Percentiles rank a stretch among this genome's conserved stretches.
These are phyloP conservation scores for Candida chilensis DNA, from an alignment of 805 yeast species.

Conservation along the genomic window DNA sequence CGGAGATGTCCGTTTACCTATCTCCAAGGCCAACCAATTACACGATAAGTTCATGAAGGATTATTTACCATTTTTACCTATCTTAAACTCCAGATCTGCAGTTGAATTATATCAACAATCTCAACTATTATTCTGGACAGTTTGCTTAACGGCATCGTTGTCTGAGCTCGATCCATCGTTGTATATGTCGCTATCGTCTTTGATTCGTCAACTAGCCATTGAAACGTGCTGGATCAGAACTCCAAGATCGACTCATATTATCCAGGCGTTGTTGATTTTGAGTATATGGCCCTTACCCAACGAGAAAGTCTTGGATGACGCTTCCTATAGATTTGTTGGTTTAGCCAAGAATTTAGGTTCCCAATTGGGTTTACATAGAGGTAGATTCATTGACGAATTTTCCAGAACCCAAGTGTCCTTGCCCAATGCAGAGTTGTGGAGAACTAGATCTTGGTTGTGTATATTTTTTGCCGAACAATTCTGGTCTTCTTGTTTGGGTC, in stretches of 20 bases:
- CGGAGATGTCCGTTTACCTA: constrained; percentile 65
- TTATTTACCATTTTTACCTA: constrained; percentile 73
- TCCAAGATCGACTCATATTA: constrained; percentile 88
- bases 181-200: constrained; percentile 64
- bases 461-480: constrained; percentile 83
- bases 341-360: constrained; percentile 77
- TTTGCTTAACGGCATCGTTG: constrained; percentile 75
- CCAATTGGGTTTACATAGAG: constrained; percentile 86
- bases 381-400: constrained; percentile 84
- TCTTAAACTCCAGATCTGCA: constrained; percentile 61
- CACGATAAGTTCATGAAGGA: constrained; percentile 61
- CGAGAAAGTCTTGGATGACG: constrained; percentile 85
- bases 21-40: constrained; percentile 60
- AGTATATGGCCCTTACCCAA: constrained; percentile 92
- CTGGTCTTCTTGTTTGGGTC: constrained; percentile 81
- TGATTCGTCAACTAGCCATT: constrained; percentile 79
- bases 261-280: constrained; percentile 79
- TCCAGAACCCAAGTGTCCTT: constrained; percentile 82
- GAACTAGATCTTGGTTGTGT: constrained; percentile 88
- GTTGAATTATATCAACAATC: constrained; percentile 76
- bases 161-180: constrained; percentile 83
- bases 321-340: constrained; percentile 82
- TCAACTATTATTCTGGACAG: constrained; percentile 84
- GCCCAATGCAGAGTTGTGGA: constrained; percentile 90
- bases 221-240: constrained; percentile 92